Evolutionary conservation across 2,329 filamentous ascomycete species (phyloP).

Genomic region (Penicillium sumatraense): DNA sequence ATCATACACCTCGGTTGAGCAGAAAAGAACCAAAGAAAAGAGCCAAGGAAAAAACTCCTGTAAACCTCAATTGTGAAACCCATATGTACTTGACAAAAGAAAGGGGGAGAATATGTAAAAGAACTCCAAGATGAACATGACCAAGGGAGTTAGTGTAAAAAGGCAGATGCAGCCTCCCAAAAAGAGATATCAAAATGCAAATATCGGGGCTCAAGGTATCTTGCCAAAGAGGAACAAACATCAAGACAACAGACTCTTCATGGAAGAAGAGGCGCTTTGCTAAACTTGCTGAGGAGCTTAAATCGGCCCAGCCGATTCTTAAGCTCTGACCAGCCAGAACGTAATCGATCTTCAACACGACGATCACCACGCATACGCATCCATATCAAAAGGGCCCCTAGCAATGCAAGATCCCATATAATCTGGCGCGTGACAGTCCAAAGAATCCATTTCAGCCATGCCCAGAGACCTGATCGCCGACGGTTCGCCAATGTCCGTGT

Average conservation of each 20-base stretch:
- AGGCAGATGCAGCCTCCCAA: constrained; percentile 1
- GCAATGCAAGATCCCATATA: constrained; percentile 67
- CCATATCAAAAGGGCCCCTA: constrained; percentile 46
- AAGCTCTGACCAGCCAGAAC: constrained; percentile 37
- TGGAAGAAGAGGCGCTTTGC: constrained; percentile 29
- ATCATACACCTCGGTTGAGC: constrained; percentile 5
- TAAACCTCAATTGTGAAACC: constrained; percentile 25
- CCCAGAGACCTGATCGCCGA: constrained; percentile 66
- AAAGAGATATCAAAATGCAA: constrained; percentile 10
- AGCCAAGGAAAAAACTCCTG: constrained; percentile 13
- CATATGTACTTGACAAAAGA: constrained; percentile 33
- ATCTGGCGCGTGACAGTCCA: constrained; percentile 76
- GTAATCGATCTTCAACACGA: constrained; percentile 45
- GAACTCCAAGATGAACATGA: constrained; percentile 19
- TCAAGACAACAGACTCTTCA: constrained; percentile 16
- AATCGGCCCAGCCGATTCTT: constrained; percentile 37
- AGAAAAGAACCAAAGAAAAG: constrained; percentile 4
- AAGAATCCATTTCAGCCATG: constrained; percentile 72
- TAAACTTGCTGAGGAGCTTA: constrained; percentile 29
- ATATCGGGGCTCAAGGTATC: neutral
- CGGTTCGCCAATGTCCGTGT: constrained; percentile 72
- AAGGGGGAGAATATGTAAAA: constrained; percentile 6
- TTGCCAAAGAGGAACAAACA: neutral
- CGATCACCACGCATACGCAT: constrained; percentile 48
- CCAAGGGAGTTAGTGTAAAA: constrained; percentile 7